Conservation (phyloP, 2,329 filamentous ascomycete genomes). For the Huntiella decipiens region DNA sequence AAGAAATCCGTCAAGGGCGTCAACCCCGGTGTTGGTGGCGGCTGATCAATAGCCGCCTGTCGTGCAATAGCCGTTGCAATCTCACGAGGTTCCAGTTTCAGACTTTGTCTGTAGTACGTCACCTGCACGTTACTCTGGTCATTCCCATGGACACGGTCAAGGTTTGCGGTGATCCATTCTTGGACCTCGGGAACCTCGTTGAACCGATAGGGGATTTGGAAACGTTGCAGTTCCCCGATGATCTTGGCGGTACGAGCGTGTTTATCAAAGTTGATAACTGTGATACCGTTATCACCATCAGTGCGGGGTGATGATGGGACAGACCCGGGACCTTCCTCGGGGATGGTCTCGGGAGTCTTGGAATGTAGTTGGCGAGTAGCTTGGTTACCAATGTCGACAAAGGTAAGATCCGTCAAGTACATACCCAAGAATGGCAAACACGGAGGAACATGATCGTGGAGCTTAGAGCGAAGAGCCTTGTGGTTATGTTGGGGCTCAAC, state of each 20-base stretch:
- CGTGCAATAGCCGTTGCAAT: conserved; percentile 18
- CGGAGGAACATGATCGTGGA: conserved; percentile 73
- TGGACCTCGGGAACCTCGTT: conserved; percentile 73
- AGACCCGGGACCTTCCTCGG: conserved; percentile 25
- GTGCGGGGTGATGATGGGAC: conserved; percentile 28
- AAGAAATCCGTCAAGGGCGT: conserved; percentile 23
- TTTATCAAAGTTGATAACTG: conserved; percentile 96
- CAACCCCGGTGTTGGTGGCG: conserved; percentile 15
- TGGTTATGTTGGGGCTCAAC: conserved; percentile 87
- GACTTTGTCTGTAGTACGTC: conserved; percentile 59
- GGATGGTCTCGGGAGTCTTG: not conserved
- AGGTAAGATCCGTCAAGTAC: conserved; percentile 89
- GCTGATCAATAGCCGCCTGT: conserved; percentile 14
- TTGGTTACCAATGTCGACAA: conserved; percentile 86
- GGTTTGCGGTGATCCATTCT: conserved; percentile 74
- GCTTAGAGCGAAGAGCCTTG: conserved; percentile 60
- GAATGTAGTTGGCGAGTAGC: conserved; percentile 56
- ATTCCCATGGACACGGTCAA: conserved; percentile 51
- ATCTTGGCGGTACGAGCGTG: conserved; percentile 87
- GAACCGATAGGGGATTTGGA: conserved; percentile 83
- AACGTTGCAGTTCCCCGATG: conserved; percentile 85
- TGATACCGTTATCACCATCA: conserved; percentile 43
- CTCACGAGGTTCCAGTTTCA: conserved; percentile 64
- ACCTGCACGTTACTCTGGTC: conserved; percentile 38
- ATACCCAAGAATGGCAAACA: conserved; percentile 92